A percentile compares a stretch with the other conserved stretches of the same genome.
phyloP scores from a whole-genome alignment of 495 filamentous ascomycete species.

The Evernia prunastri region DNA sequence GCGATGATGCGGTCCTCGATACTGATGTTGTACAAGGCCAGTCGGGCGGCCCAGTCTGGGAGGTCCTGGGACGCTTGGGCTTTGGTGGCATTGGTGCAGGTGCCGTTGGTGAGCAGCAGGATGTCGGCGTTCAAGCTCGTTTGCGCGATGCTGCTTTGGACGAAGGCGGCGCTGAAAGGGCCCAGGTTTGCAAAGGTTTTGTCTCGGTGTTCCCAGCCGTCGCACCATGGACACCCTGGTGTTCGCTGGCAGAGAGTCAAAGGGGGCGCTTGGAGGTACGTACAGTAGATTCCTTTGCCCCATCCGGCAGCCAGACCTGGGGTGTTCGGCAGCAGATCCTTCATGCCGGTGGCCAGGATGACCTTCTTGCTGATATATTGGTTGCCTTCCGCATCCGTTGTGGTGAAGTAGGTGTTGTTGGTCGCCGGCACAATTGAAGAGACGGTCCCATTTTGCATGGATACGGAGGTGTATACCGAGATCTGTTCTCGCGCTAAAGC shows the following conservation, averaged over 20 bases:
- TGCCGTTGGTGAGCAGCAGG: constrained; percentile 50
- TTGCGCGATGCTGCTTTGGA: constrained; percentile 37
- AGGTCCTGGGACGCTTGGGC: constrained; percentile 35
- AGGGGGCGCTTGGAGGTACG: background rate
- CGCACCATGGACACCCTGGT: constrained; percentile 54
- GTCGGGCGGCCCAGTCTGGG: constrained; percentile 41
- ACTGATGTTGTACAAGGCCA: constrained; percentile 41
- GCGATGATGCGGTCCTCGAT: constrained; percentile 51
- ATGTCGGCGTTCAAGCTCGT: constrained; percentile 41
- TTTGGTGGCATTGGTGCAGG: constrained; percentile 38
- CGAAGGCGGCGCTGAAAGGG: constrained; percentile 37
- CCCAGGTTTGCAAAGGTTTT: constrained; percentile 49
- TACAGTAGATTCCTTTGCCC: constrained; percentile 51
- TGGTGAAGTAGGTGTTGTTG: constrained; percentile 41
- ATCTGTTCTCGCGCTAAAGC: constrained; percentile 47
- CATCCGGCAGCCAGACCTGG: constrained; percentile 46
- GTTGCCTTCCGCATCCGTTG: constrained; percentile 31
- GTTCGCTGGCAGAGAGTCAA: background rate
- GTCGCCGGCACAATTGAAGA: constrained; percentile 34
- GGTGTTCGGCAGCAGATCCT: constrained; percentile 47
- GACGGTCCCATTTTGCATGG: constrained; percentile 47
- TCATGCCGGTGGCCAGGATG: constrained; percentile 50
- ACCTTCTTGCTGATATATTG: constrained; percentile 44
- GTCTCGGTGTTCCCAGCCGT: constrained; percentile 53
- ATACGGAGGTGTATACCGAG: constrained; percentile 40